Base-by-base conservation (phyloP, 2,329 filamentous ascomycete genomes). In the Trichoderma lentiforme region DNA sequence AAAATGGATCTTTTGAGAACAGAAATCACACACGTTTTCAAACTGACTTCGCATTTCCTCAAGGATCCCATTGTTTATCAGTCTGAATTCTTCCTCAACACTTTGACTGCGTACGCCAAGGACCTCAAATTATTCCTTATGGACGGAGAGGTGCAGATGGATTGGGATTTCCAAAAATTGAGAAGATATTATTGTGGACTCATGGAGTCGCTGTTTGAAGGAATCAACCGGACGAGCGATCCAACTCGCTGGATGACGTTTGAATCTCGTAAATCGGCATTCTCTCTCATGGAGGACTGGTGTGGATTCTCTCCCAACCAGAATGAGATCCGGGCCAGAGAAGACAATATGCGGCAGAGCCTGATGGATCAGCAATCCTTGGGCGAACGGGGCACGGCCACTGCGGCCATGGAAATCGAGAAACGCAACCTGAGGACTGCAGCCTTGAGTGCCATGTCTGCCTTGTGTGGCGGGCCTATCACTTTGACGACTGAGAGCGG, bases 231-330 rank as follows among this genome's bases (percentile, higher is more conserved):
- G 66, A 94, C 94, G 0, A 91, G 90, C 73, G 93, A 98, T 73
- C 92, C 94, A 2, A 91, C 93, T 5, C 89, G 94, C 36, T 99
- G 96, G 95, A 96, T 99, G 89, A 95, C 96, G 0, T 99, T 99
- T 78, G 96, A 99, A 80, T 93, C 95, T 14, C 88, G 97, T 53
- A 97, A 98, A 79, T 98, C 96, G 6, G 93, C 95, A 0, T 99
- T 99, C 79, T 91, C 95, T 0, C 84, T 99, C 62, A 98, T 99
- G 95, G 96, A 99, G 81, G 95, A 98, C 75, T 99, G 97, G 97
- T 99, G 96, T 79, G 96, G 96, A 3, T 98, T 97, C 80, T 97
- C 95, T 8, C 94, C 95, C 0, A 97, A 98, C 74, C 94, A 97
- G 79, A 86, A 84, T 15, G 93, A 97, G 74, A 93, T 97, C 53